phyloP scores from a whole-genome alignment of 2,329 filamentous ascomycete genomes.

The Hypoxylon sp. region DNA sequence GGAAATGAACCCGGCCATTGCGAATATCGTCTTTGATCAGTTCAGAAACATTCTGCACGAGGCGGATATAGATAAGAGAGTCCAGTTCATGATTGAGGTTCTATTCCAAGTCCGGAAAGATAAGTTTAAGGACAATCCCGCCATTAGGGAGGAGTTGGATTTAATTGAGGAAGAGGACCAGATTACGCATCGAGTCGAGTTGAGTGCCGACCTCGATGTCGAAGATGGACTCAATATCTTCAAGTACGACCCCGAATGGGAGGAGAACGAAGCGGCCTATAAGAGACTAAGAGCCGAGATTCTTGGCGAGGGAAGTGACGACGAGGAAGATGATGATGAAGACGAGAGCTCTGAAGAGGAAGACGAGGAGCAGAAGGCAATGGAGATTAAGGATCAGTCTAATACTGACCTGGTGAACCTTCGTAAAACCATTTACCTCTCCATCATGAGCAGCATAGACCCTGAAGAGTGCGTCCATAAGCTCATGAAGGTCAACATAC shows the following conservation, averaged over 20 bases:
- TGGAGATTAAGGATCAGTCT: conserved; percentile 98
- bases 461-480: conserved; percentile 99
- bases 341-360: conserved; percentile 82
- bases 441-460: conserved; percentile 95
- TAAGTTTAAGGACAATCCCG: conserved; percentile 94
- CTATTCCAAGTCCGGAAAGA: conserved; percentile 97
- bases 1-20: conserved; percentile 92
- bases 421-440: conserved; percentile 94
- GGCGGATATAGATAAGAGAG: conserved; percentile 95
- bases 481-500: conserved; percentile 92
- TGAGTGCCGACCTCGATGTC: conserved; percentile 87
- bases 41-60: conserved; percentile 97
- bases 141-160: conserved; percentile 92
- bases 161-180: conserved; percentile 98
- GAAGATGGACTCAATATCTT: conserved; percentile 95
- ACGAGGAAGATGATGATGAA: conserved; percentile 77
- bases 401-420: conserved; percentile 96
- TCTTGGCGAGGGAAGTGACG: conserved; percentile 90
- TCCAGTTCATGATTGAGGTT: conserved; percentile 99
- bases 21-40: conserved; percentile 93
- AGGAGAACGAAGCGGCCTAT: conserved; percentile 92
- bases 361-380: conserved; percentile 81
- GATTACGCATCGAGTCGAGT: conserved; percentile 87
- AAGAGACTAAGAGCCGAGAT: conserved; percentile 93
- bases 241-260: conserved; percentile 91